These are phyloP conservation scores for Pinus taeda DNA, from an alignment of 75 land plant genomes.

Conservation along the genomic window DNA sequence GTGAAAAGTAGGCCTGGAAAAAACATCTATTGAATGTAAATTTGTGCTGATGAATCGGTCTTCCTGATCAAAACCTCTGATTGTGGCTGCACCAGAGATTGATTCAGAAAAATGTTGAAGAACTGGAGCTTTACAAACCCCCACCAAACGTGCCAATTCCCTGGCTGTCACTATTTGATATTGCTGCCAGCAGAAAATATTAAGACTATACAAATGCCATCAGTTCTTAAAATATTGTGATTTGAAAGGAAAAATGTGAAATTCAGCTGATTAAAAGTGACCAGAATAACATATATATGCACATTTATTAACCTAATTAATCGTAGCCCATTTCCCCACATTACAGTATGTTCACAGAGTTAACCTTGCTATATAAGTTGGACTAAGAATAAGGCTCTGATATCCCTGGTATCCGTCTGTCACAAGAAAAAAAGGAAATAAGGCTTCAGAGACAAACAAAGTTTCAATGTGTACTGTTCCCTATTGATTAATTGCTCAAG, in stretches of 20 bases:
- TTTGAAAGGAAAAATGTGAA: not conserved
- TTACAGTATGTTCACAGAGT: not conserved
- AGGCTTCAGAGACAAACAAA: not conserved
- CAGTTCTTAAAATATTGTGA: not conserved
- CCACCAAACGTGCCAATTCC: conserved; percentile 46
- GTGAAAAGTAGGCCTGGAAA: conserved; percentile 37
- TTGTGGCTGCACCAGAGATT: conserved; percentile 47
- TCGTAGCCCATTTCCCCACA: not conserved
- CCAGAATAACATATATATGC: not conserved
- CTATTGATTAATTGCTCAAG: too few species aligned
- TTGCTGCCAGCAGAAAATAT: conserved; percentile 28
- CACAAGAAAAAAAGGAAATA: not conserved
- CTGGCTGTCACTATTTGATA: conserved; percentile 54
- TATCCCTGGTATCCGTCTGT: not conserved
- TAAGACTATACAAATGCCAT: not conserved
- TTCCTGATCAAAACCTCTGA: conserved; percentile 52
- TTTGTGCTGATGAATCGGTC: conserved; percentile 37
- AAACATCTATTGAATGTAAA: conserved; percentile 30
- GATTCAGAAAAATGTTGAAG: conserved; percentile 59
- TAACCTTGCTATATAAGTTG: too few species aligned
- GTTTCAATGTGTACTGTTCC: not conserved
- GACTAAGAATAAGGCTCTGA: too few species aligned
- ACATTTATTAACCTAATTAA: not conserved
- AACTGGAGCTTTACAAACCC: conserved; percentile 47
- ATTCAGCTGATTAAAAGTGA: not conserved